Base-by-base conservation (phyloP, 352 stramenopile genomes). In the Phytophthora fragariaefolia region DNA sequence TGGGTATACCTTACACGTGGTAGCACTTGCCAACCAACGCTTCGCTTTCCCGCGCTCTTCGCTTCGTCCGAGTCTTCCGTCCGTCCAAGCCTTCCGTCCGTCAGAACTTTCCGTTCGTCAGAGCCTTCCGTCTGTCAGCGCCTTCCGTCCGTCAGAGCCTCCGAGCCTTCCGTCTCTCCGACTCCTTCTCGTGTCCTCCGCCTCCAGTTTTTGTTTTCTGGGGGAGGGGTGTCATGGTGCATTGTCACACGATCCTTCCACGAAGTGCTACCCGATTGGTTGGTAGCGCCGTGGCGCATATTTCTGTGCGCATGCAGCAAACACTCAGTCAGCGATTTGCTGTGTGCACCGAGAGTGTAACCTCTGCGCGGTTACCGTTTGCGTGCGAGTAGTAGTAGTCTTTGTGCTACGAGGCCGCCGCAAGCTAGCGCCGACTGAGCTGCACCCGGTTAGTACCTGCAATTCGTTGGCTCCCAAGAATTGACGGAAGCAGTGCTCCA, bases 401-500 rank as follows among this genome's bases (percentile, higher is more conserved):
- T 36, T 12, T 36, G 30, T 36, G 30, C 30, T 36, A 36, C 30
- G 30, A 36, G 30, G 30, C 30, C 30, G 30, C 30, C 30, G 6
- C 30, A 36, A 36, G 30, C 30, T 36, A 12, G 30, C 30, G 30
- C 30, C 30, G 30, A 36, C 30, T 36, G 30, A 36, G 30, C 30
- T 36, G 30, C 30, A 36, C 30, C 30, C 30, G 30, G 30, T 12
- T 36, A 36, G 30, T 12, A 12, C 30, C 30, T 12, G 30, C 30
- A 36, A 36, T 6, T 36, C 30, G 30, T 36, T 12, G 30, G 12
- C 30, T 36, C 30, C 30, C 6, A 36, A 12, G 30, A 36, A n/a
- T 54, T 54, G 26, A 4, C 27, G 48, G 27, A 55, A 55, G 27
- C 23, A 55, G 27, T 27, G 20, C 48, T 55, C 48, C 30, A 36